Evolutionary conservation across 345 rosid species (phyloP).

Genomic region (Streptanthus diversifolius): DNA sequence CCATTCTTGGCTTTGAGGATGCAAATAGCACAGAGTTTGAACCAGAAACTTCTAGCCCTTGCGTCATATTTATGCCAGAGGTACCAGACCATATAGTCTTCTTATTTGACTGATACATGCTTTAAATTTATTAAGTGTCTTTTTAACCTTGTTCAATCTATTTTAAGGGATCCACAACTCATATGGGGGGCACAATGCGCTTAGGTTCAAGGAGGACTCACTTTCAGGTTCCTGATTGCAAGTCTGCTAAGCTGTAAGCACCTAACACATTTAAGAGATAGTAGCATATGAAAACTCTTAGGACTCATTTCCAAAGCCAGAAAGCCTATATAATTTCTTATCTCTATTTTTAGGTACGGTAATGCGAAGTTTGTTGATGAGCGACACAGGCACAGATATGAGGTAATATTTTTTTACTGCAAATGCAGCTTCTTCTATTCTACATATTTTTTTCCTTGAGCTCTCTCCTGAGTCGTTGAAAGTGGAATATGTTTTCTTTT

Average conservation of each 20-base stretch:
- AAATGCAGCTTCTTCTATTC: neutral
- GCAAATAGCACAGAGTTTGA: conserved; percentile 85
- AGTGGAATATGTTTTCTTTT: neutral
- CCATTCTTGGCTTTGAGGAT: conserved; percentile 56
- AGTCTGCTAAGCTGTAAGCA: conserved; percentile 68
- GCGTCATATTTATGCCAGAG: conserved; percentile 83
- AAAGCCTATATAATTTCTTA: neutral
- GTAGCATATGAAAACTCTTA: neutral
- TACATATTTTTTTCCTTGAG: neutral
- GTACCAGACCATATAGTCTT: conserved; percentile 29
- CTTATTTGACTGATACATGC: neutral
- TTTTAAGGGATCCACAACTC: conserved; percentile 69
- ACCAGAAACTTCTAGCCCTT: conserved; percentile 62
- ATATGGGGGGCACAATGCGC: conserved; percentile 89
- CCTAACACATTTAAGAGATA: neutral
- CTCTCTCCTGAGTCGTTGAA: conserved; percentile 2
- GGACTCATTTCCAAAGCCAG: neutral
- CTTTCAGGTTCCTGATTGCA: conserved; percentile 62
- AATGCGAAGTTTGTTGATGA: conserved; percentile 62
- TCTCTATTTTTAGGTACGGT: conserved; percentile 50
- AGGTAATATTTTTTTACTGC: conserved; percentile 40
- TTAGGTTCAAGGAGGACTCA: conserved; percentile 73
- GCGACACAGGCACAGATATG: conserved; percentile 80
- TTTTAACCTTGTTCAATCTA: conserved; percentile 3
- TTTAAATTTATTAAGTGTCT: neutral